Percentiles rank a stretch among this genome's conserved stretches.
These are phyloP conservation scores for Echites panduratus DNA, from an alignment of 257 asterid genomes.

Conservation along the genomic window DNA sequence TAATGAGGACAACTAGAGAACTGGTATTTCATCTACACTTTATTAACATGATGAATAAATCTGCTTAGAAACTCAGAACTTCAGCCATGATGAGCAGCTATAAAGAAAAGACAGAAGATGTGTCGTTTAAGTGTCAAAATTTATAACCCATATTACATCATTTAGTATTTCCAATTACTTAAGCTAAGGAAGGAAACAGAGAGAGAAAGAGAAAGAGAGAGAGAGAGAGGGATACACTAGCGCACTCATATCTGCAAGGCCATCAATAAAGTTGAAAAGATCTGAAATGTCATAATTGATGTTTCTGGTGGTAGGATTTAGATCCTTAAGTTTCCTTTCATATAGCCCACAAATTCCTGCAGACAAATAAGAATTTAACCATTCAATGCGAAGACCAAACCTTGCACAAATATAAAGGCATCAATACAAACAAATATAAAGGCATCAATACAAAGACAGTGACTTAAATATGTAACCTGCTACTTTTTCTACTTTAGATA, in stretches of 20 bases:
- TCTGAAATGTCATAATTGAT: conserved; percentile 81
- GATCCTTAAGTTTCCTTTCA: conserved; percentile 77
- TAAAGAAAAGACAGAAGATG: neutral
- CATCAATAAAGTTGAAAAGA: conserved; percentile 84
- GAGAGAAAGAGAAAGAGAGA: conserved; percentile 16
- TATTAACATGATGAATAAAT: neutral
- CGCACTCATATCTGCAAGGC: conserved; percentile 88
- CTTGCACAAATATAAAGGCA: neutral
- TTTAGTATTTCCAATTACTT: conserved; percentile 1
- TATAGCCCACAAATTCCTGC: conserved; percentile 89
- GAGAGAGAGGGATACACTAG: conserved; percentile 56
- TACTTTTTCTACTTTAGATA: no score
- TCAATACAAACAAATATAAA: neutral
- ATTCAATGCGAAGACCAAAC: neutral
- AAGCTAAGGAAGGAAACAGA: neutral
- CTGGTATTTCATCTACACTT: neutral
- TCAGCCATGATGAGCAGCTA: neutral
- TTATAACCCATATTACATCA: neutral
- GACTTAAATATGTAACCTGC: neutral
- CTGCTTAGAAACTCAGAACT: neutral
- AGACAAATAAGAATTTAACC: conserved; percentile 2
- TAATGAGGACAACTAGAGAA: neutral
- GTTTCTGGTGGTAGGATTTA: conserved; percentile 73
- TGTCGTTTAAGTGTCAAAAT: neutral
- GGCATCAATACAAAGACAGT: neutral